Base-by-base conservation (phyloP, 2,329 filamentous ascomycete genomes). In the Colletotrichum gigasporum region DNA sequence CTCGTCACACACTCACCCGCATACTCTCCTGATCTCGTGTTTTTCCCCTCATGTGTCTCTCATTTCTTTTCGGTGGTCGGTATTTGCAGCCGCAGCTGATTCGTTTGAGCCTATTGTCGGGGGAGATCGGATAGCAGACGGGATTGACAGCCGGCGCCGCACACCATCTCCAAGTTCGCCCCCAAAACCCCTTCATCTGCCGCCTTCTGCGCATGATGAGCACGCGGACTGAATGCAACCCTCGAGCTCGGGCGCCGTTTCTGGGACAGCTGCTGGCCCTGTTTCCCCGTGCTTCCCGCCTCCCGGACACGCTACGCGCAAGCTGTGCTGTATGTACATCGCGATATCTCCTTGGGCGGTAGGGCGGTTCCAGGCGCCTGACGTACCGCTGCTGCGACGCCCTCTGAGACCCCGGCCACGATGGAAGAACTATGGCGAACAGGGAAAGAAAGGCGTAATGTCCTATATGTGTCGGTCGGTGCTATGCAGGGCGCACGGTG, bases 191-290 rank as follows among this genome's bases (percentile, higher is more conserved):
- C 44, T 20, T 35, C 45, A 11, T 30, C 30, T 24, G 9, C 28
- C 30, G 39, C 45, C 60, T 18, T 45, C 16, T 20, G 26, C 39
- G 41, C 47, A 53, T 44, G 39, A 54, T 24, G 8, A 8, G 16
- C 35, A 10, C n/a, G 12, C 51, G 10, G 10, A 6, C 26, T 42
- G 26, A 54, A 42, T 54, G 35, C 37, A 42, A 54, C 51, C 8
- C 42, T 37, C n/a, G n/a, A 34, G 35, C 37, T 54, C 51, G 37
- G 51, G 51, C 37, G 22, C 42, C 51, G 37, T 54, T 54, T 44
- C 51, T 44, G 35, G 51, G 35, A 42, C 35, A 16, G 24, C 51
- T n/a, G n/a, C n/a, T 41, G 50, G 35, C 37, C 22, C 24, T 42
- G 16, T 37, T 42, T 26, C n/a, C 26, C 26, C 37, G 24, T 37